Evolutionary conservation across 768 basidiomycete species (phyloP), one percentile per base, ranked within the genome.

Genomic region (Phanerodontia chrysosporium): DNA sequence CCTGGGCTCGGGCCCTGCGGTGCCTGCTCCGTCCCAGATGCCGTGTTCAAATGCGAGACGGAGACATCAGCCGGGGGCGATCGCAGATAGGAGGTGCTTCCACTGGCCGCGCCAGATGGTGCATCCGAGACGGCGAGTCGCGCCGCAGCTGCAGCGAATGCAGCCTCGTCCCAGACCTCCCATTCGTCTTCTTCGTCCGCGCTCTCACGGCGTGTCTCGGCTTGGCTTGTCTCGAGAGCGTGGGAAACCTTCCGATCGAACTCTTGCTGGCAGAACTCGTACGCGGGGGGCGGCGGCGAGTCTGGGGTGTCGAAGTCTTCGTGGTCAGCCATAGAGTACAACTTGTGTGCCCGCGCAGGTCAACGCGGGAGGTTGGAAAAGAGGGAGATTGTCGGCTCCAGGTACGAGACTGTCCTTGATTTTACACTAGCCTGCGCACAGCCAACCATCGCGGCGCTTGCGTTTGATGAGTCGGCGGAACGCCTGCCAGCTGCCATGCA

Each of bases 211-310:
- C 72, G 69, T 8, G 72, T 62, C 21, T 69, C 65, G 21, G 59
- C 51, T n/a, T 75, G 60, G 25, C 81, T 84, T 49, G 73, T 64
- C 29, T 77, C 65, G 21, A 79, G 58, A 10, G 77, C 78, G 49
- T 72, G 70, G 1, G 76, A 66, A 44, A 80, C 72, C 70, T 85
- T 87, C 49, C 73, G 78, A 67, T 87, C 83, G 49, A 79, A 82
- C 45, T 72, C 73, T 44, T 72, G 66, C 22, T 75, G 65, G 10
- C 74, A 73, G 55, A 67, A 60, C 51, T 78, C 72, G 67, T 80
- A 80, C 1, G 78, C 69, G 0, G 78, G 78, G 1, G 78, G 79
- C 1, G 72, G 75, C 2, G 66, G 51, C 49, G 65, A 70, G 22
- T 27, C 60, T 2, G 64, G 58, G 24, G 52, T 14, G 12, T 65